Conservation (phyloP, 2,329 filamentous ascomycete genomes). For the Phialophora chinensis region DNA sequence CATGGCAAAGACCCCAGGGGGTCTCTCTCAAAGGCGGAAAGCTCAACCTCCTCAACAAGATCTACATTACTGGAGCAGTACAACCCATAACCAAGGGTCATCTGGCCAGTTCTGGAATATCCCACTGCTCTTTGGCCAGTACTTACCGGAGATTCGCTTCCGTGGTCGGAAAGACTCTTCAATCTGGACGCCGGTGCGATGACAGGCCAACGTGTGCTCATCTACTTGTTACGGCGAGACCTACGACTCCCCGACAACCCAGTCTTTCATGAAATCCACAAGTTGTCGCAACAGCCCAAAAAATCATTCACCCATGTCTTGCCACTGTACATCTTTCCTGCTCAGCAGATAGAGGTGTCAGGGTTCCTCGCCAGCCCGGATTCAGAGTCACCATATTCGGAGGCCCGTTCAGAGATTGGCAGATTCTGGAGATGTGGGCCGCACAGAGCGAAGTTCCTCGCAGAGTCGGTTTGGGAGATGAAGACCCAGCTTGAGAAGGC, state of each 20-base stretch:
- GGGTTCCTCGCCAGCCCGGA: constrained; percentile 67
- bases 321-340: constrained; percentile 71
- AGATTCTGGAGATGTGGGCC: constrained; percentile 76
- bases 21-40: background rate
- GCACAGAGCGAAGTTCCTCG: constrained; percentile 73
- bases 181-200: constrained; percentile 21
- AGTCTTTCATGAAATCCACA: constrained; percentile 64
- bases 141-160: background rate
- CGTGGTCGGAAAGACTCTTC: background rate
- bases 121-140: background rate
- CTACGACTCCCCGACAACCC: constrained; percentile 77
- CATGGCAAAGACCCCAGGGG: background rate
- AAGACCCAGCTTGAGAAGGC: constrained; percentile 66
- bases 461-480: constrained; percentile 74
- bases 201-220: constrained; percentile 57
- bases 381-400: constrained; percentile 66
- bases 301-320: constrained; percentile 67
- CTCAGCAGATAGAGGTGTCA: constrained; percentile 74
- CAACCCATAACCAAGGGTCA: background rate
- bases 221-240: constrained; percentile 76
- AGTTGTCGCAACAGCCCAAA: constrained; percentile 55
- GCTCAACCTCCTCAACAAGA: background rate
- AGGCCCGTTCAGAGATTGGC: constrained; percentile 69
- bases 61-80: background rate
- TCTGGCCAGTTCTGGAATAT: background rate